Conservation (phyloP, 1,284 basidiomycete species). For the Apiotrichum mycotoxinovorans region DNA sequence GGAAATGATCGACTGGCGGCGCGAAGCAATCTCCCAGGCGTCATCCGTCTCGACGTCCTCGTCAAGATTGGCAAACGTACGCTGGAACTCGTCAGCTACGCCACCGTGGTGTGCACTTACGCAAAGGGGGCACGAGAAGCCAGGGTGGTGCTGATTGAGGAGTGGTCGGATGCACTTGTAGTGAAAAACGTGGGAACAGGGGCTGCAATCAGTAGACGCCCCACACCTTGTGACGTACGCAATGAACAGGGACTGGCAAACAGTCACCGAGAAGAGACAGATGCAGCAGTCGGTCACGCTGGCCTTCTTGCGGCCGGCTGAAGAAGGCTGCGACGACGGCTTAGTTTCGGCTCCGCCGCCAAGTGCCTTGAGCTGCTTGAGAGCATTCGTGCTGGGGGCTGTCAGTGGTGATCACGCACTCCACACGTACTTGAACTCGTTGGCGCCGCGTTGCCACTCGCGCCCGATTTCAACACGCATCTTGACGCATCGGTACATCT, state of each 20-base stretch:
- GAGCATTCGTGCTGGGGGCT: constrained; percentile 39
- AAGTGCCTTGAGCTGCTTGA: constrained; percentile 45
- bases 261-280: constrained; percentile 90
- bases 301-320: constrained; percentile 30
- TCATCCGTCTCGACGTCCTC: constrained; percentile 85
- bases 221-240: constrained; percentile 52
- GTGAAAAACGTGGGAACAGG: constrained; percentile 94
- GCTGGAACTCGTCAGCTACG: constrained; percentile 36
- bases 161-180: constrained; percentile 97
- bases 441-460: constrained; percentile 83
- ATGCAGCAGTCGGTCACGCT: constrained; percentile 86
- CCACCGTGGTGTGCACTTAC: constrained; percentile 26
- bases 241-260: constrained; percentile 94
- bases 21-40: constrained; percentile 48
- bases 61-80: constrained; percentile 88
- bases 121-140: constrained; percentile 93
- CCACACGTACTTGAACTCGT: constrained; percentile 88
- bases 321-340: constrained; percentile 12
- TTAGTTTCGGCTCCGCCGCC: constrained; percentile 30
- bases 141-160: constrained; percentile 79
- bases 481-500: constrained; percentile 97
- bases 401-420: background rate
- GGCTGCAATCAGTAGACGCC: constrained; percentile 48
- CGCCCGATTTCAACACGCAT: constrained; percentile 82
- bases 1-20: constrained; percentile 42